Evolutionary conservation across 305 asterid genomes (phyloP).

Genomic region (Solanum chacoense): DNA sequence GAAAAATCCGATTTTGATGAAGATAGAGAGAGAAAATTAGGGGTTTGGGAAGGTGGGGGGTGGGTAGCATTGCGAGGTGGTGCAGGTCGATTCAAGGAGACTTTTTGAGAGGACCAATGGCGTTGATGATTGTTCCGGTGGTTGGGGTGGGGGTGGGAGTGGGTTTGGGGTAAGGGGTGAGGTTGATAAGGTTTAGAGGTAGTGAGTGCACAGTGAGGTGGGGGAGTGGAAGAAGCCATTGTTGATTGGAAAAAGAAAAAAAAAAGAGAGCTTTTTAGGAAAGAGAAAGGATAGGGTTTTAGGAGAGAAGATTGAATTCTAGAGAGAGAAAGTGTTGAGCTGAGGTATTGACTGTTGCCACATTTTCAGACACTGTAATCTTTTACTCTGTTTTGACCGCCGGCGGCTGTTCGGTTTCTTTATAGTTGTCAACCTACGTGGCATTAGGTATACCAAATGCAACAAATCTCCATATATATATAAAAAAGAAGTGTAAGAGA

Average conservation of each 20-base stretch:
- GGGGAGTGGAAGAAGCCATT: conserved; percentile 94
- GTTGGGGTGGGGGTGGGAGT: conserved; percentile 22
- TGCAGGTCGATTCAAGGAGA: conserved; percentile 33
- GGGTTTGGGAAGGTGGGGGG: conserved; percentile 26
- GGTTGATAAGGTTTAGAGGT: conserved; percentile 64
- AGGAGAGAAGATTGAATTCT: not conserved
- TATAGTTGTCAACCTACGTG: not conserved
- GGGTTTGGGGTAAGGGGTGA: conserved; percentile 14
- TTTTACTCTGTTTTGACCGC: not conserved
- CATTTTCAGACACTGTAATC: not conserved
- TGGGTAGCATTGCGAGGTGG: conserved; percentile 19
- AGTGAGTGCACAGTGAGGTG: conserved; percentile 67
- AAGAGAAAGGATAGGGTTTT: not conserved
- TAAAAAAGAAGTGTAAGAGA: not conserved
- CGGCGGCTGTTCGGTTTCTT: not conserved
- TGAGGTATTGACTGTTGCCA: not conserved
- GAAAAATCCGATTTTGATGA: conserved; percentile 24
- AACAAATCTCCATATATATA: too few species aligned
- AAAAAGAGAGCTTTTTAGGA: not conserved
- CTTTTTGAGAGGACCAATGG: conserved; percentile 38
- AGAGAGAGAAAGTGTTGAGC: not conserved
- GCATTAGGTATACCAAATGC: not conserved
- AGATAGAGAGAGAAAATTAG: conserved; percentile 30
- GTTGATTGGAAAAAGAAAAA: not conserved
- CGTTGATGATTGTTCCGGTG: conserved; percentile 15